Evolutionary conservation across 176 grass and related monocot genomes (phyloP).

Genomic region (Bonia amplexicaulis): DNA sequence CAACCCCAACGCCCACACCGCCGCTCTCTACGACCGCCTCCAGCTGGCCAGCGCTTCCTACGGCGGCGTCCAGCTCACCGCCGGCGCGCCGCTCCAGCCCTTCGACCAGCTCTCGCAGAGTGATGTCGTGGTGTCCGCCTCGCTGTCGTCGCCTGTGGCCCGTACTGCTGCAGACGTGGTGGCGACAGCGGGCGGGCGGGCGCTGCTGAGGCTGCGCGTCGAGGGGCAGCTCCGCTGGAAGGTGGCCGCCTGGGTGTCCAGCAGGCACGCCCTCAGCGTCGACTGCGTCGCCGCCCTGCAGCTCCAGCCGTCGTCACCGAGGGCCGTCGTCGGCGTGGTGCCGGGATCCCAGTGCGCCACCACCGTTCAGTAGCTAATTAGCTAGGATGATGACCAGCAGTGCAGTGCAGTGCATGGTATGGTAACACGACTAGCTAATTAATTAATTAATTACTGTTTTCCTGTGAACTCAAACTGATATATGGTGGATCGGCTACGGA

Average conservation of each 20-base stretch:
- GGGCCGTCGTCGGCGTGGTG: neutral
- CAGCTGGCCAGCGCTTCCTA: slow-evolving; percentile 43
- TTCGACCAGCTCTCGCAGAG: slow-evolving; percentile 43
- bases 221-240: slow-evolving; percentile 71
- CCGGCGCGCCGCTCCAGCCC: slow-evolving; percentile 20
- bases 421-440: no score
- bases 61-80: slow-evolving; percentile 33
- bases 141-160: slow-evolving; percentile 8
- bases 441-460: no score
- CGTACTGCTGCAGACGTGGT: neutral
- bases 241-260: slow-evolving; percentile 59
- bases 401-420: no score
- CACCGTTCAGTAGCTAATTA: neutral
- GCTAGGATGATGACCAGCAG: no score
- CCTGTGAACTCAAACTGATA: no score
- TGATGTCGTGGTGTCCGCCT: slow-evolving; percentile 39
- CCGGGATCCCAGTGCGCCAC: slow-evolving; percentile 34
- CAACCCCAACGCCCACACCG: slow-evolving; percentile 68
- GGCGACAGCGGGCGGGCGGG: neutral
- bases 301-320: neutral
- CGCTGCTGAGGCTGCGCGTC: slow-evolving; percentile 41
- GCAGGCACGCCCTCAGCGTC: slow-evolving; percentile 45
- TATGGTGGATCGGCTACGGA: no score
- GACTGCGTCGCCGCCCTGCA: slow-evolving; percentile 39
- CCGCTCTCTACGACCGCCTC: slow-evolving; percentile 58